These are phyloP conservation scores for Lagenidium giganteum DNA, from an alignment of 352 stramenopile genomes.

Conservation along the genomic window DNA sequence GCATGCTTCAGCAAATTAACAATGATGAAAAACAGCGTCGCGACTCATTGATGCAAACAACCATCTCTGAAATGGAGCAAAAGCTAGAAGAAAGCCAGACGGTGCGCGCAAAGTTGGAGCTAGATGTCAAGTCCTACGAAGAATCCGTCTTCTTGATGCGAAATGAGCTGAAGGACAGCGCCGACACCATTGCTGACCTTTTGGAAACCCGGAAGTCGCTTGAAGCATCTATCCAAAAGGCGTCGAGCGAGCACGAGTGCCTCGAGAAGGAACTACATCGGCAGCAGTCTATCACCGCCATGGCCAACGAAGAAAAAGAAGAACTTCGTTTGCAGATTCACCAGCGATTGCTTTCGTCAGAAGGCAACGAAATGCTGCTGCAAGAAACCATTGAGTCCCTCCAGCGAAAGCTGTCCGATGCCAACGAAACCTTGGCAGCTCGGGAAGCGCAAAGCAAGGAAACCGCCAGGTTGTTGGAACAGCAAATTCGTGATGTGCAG, in stretches of 20 bases:
- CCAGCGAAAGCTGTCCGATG: constrained; percentile 25
- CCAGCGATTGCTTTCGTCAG: constrained; percentile 36
- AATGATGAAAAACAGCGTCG: too few species aligned
- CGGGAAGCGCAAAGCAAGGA: not conserved
- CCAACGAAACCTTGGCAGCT: constrained; percentile 1
- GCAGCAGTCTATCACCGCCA: constrained; percentile 21
- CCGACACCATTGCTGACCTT: constrained; percentile 27
- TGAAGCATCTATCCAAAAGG: constrained; percentile 27
- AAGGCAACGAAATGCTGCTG: constrained; percentile 30
- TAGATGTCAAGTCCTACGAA: constrained; percentile 67
- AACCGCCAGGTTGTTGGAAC: too few species aligned
- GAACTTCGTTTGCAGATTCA: constrained; percentile 60
- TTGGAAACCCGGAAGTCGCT: constrained; percentile 31
- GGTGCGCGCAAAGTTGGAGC: constrained; percentile 30
- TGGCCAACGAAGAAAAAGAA: constrained; percentile 42
- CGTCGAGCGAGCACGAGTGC: constrained; percentile 6
- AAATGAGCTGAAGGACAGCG: constrained; percentile 44
- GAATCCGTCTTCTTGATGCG: constrained; percentile 50
- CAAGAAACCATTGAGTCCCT: constrained; percentile 32
- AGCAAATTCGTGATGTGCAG: constrained; percentile 19
- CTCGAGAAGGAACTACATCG: constrained; percentile 30
- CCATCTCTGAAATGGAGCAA: not conserved
- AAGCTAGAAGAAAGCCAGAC: not conserved
- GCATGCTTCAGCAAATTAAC: too few species aligned
- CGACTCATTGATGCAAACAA: too few species aligned